Evolutionary conservation across 176 grass and related monocot genomes (phyloP).

Genomic region (Oryza meyeriana): DNA sequence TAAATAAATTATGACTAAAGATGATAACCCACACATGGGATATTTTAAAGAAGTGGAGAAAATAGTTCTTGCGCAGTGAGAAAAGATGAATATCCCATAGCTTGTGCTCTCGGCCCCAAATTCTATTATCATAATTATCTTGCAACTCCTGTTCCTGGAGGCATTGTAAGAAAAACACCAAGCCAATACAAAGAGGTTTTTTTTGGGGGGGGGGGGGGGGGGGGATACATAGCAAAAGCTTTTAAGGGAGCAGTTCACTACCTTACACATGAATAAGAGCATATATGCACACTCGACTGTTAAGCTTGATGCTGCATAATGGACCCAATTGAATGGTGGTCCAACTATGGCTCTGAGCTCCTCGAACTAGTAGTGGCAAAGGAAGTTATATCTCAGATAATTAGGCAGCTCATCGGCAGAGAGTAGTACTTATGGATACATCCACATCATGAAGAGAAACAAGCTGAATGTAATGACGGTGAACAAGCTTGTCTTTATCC

Average conservation of each 20-base stretch:
- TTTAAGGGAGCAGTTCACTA: background rate
- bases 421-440: background rate
- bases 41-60: background rate
- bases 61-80: background rate
- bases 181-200: background rate
- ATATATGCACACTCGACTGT: background rate
- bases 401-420: background rate
- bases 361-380: background rate
- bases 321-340: background rate
- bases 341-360: background rate
- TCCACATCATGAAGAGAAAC: background rate
- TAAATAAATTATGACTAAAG: background rate
- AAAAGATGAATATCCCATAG: background rate
- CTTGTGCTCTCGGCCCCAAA: background rate
- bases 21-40: background rate
- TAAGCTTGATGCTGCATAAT: background rate
- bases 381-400: background rate
- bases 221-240: no score
- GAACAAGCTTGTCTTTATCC: background rate
- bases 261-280: background rate
- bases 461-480: background rate
- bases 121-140: background rate
- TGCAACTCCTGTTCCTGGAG: background rate
- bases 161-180: background rate
- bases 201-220: no score